A percentile compares a stretch with the other conserved stretches of the same genome.
Evolutionary conservation across 345 rosid species (phyloP).

Genomic region (Aquilaria sinensis): DNA sequence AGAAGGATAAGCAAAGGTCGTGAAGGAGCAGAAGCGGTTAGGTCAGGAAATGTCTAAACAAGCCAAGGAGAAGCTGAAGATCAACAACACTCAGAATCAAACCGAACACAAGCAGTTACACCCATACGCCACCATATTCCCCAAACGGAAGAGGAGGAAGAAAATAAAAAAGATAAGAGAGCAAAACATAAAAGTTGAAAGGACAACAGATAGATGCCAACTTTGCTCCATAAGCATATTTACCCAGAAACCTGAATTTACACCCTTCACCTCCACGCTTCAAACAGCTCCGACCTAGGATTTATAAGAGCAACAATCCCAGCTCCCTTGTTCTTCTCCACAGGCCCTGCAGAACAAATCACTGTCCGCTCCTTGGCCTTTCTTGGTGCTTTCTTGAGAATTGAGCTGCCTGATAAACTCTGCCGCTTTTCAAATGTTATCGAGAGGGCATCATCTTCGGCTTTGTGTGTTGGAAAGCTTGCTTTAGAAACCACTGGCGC

Average conservation of each 20-base stretch:
- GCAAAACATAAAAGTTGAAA: slow-evolving; percentile 10
- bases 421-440: slow-evolving; percentile 14
- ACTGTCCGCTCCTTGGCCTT: slow-evolving; percentile 27
- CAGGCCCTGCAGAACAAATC: slow-evolving; percentile 21
- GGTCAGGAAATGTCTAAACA: too few species aligned
- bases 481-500: slow-evolving; percentile 37
- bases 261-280: slow-evolving; percentile 68
- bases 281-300: slow-evolving; percentile 58
- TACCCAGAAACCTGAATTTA: neutral
- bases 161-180: neutral
- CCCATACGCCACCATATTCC: too few species aligned
- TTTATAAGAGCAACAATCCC: slow-evolving; percentile 41
- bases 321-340: slow-evolving; percentile 33
- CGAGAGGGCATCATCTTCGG: slow-evolving; percentile 15
- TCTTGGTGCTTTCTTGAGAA: slow-evolving; percentile 28
- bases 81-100: too few species aligned
- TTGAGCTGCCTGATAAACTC: slow-evolving; percentile 19
- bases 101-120: too few species aligned
- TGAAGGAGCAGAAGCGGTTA: too few species aligned
- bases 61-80: too few species aligned
- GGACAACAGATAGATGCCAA: slow-evolving; percentile 20
- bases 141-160: neutral
- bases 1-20: too few species aligned
- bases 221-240: slow-evolving; percentile 23
- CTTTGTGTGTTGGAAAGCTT: slow-evolving; percentile 15